Evolutionary conservation across 1,139 yeast species (phyloP), one percentile per base, ranked within the genome.

Genomic region (Lodderomyces oxycetoniae): DNA sequence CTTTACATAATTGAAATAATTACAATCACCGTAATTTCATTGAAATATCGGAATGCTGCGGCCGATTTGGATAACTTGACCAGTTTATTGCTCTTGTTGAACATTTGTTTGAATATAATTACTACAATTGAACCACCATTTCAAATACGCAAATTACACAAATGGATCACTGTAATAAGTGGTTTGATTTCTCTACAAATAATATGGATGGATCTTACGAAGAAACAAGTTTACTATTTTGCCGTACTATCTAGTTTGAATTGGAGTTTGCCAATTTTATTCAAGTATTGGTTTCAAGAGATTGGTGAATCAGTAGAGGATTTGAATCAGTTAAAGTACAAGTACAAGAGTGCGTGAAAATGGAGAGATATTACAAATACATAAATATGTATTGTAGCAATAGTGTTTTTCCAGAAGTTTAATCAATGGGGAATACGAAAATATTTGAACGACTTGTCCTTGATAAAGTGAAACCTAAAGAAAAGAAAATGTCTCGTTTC

Each of bases 341-440:
- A 55, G 37, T 55, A 48, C 37, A 55, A 55, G 35, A 44, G 44
- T 38, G 58, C 46, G 10, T 53, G 36, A 31, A 16, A 15, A 11
- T 14, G n/a, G 23, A 9, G 23, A 9, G 23, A n/a, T 8, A n/a
- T n/a, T 20, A 20, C 8, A 20, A 20, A 8, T 20, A 20, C n/a
- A n/a, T n/a, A n/a, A n/a, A n/a, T n/a, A n/a, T n/a, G n/a, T n/a
- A n/a, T n/a, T n/a, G n/a, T n/a, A n/a, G n/a, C n/a, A n/a, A n/a
- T n/a, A n/a, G n/a, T n/a, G n/a, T n/a, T n/a, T n/a, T n/a, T n/a
- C n/a, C n/a, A n/a, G n/a, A n/a, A n/a, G n/a, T n/a, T n/a, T n/a
- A n/a, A n/a, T n/a, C n/a, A n/a, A n/a, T n/a, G n/a, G n/a, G n/a
- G n/a, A n/a, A n/a, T n/a, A n/a, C n/a, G n/a, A n/a, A n/a, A n/a